Evolutionary conservation across 805 yeast species (phyloP), one percentile per base, ranked within the genome.

Genomic region (Nakazawaea holstii): DNA sequence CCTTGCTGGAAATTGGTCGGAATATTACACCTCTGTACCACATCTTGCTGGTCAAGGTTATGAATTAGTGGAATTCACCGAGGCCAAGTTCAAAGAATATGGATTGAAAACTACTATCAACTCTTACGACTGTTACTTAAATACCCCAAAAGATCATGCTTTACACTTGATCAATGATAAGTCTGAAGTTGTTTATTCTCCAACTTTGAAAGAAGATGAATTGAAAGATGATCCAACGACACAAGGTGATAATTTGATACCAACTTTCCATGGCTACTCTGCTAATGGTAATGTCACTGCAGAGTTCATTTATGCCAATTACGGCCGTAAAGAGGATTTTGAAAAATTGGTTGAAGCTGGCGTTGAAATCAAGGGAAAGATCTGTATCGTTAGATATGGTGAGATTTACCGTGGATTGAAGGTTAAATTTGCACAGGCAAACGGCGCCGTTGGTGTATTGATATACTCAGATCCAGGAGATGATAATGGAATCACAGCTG

Each of bases 201-300:
- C 92, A 8, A 62, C 76, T 5, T 65, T 86, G 45, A 63, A 65
- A 41, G 80, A 78, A 52, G 84, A 80, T 51, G 61, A 52, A 58
- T 64, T 60, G 2, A 54, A 60, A 27, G 66, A 64, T 51, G 80
- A 76, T 53, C 65, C 72, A n/a, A 69, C 76, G 2, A 62, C 79
- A 4, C 55, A 58, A 14, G 58, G 60, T 13, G 68, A 69, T 29
- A 77, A 74, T 52, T 61, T 74, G 20, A 69, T 79, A 28, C 86
- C 86, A 26, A 76, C 85, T 0, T 82, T 81, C 66, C 85, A 79
- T 57, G 86, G 84, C 2, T 82, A 80, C 55, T 76, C 83, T n/a
- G 86, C 85, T 4, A 70, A 72, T 48, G 88, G 88, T 28, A 79
- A 81, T 53, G 84, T 76, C 42, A 80, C 84, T 4, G 82, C 77